Evolutionary conservation across 352 stramenopile species (phyloP), one percentile per base, ranked within the genome.

Genomic region (Phytophthora pseudosyringae): DNA sequence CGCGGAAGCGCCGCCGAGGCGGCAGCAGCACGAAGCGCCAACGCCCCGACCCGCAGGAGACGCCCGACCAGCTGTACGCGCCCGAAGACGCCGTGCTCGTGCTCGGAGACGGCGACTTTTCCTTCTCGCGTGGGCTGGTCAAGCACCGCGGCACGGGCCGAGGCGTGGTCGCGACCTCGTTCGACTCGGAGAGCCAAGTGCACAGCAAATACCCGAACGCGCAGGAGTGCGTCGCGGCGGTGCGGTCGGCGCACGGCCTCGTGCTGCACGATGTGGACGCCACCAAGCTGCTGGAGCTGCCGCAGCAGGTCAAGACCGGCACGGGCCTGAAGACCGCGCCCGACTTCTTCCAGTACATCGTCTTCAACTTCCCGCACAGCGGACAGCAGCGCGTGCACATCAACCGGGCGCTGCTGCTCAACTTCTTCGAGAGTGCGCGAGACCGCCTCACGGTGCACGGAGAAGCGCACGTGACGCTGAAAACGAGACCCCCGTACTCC

Each of bases 291-390:
- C 61, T 86, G 28, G 57, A 72, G 39, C 60, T 95, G 55, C 77
- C 85, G 8, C 41, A 57, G 8, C 64, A 67, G 8, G 51, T 69
- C 15, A 73, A 72, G 40, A 71, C 55, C 0, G 61, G 60, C 9
- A 33, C 38, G 11, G 60, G 66, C 0, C n/a, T 66, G 18, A 60
- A 68, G 38, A 35, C 38, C 3, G 35, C 89, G 33, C 76, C 83
- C 0, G 32, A 64, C 18, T 84, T 88, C 26, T 96, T 96, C 64
- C 75, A 91, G 53, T 91, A 81, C 65, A 90, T 96, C 43, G 76
- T 97, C 45, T 96, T 96, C 67, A 96, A 96, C 66, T 97, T 97
- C 63, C 89, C 89, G 7, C 89, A 97, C 67, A 96, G 78, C 21
- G 89, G 89, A 12, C 73, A 94, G 67, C 88, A 97, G 49, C 86